phyloP scores from a whole-genome alignment of 306 rosid genomes.

The Coriaria nepalensis region DNA sequence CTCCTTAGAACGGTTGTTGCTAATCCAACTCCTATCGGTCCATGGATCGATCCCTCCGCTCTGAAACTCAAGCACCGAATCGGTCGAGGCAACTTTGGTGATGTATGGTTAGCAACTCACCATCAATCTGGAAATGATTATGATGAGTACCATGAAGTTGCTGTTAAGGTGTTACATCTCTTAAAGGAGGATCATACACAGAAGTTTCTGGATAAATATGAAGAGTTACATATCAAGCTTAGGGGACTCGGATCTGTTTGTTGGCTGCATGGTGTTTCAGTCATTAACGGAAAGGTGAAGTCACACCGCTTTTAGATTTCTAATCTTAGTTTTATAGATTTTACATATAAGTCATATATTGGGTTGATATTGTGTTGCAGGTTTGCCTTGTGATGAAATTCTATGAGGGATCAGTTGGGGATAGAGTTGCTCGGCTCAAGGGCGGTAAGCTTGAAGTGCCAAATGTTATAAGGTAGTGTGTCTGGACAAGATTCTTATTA shows the following conservation, averaged over 20 bases:
- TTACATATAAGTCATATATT: slow-evolving; percentile 3
- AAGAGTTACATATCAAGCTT: slow-evolving; percentile 35
- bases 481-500: background rate
- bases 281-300: slow-evolving; percentile 52
- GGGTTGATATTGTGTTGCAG: slow-evolving; percentile 22
- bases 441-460: slow-evolving; percentile 49
- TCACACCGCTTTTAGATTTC: background rate
- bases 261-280: slow-evolving; percentile 59
- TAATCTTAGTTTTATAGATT: background rate
- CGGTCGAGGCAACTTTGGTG: slow-evolving; percentile 79
- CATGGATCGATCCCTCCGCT: slow-evolving; percentile 63
- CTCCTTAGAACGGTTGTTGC: slow-evolving; percentile 31
- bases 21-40: slow-evolving; percentile 23
- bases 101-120: slow-evolving; percentile 73
- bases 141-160: slow-evolving; percentile 70
- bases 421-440: slow-evolving; percentile 56
- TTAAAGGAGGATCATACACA: slow-evolving; percentile 40
- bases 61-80: slow-evolving; percentile 68
- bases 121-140: slow-evolving; percentile 75
- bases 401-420: slow-evolving; percentile 70
- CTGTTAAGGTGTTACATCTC: slow-evolving; percentile 56
- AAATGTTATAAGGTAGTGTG: slow-evolving; percentile 49
- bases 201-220: slow-evolving; percentile 31
- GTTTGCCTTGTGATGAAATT: slow-evolving; percentile 68
- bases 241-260: slow-evolving; percentile 32